Conservation (phyloP, 805 yeast species). For the Tetrapisispora fleetii region DNA sequence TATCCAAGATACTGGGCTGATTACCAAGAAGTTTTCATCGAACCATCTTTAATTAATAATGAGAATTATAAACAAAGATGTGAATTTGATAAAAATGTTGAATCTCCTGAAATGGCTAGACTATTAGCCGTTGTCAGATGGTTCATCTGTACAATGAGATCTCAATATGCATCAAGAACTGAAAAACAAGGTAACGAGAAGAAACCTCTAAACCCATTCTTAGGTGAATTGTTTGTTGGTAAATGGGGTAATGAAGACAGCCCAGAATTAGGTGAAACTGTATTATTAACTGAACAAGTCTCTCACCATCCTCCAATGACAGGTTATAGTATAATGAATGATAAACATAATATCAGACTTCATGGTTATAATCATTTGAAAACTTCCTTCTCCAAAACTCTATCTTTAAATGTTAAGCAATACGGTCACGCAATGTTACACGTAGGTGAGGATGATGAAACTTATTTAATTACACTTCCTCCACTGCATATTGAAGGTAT, state of each 20-base stretch:
- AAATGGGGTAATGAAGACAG: conserved; percentile 60
- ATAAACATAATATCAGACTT: conserved; percentile 52
- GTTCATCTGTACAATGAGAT: conserved; percentile 84
- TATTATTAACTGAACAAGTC: conserved; percentile 82
- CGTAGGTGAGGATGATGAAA: conserved; percentile 43
- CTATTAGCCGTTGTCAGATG: conserved; percentile 77
- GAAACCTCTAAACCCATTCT: conserved; percentile 92
- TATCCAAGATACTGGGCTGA: conserved; percentile 96
- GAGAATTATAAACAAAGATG: conserved; percentile 12
- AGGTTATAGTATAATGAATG: conserved; percentile 78
- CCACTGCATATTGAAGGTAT: conserved; percentile 93
- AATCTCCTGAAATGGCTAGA: conserved; percentile 39
- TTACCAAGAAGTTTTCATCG: conserved; percentile 73
- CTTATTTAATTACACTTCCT: conserved; percentile 78
- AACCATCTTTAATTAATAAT: conserved; percentile 42
- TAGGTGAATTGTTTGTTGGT: conserved; percentile 91
- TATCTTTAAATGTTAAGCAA: conserved; percentile 78
- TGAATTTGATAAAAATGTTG: conserved; percentile 33
- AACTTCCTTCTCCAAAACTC: conserved; percentile 69
- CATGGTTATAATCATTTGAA: conserved; percentile 88
- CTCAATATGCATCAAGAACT: conserved; percentile 88
- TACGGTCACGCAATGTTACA: conserved; percentile 79
- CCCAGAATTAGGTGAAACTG: conserved; percentile 59
- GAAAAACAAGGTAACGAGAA: conserved; percentile 92
- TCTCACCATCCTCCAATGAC: conserved; percentile 97